Percentiles rank a stretch among this genome's conserved stretches.
Conservation (phyloP, 116 monocot species). For the Zostera marina region DNA sequence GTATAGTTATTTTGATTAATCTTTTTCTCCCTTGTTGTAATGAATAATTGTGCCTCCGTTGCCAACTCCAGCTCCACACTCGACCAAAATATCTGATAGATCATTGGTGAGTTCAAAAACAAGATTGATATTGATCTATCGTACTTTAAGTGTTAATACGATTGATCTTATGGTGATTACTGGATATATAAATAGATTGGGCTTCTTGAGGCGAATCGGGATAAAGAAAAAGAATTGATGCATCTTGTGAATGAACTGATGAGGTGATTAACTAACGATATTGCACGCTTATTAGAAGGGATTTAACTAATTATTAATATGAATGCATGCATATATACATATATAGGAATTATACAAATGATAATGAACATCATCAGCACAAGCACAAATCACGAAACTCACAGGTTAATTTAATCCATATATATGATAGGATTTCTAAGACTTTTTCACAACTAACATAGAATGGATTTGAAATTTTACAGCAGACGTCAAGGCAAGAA, state of each 20-base stretch:
- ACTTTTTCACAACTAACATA: too few species aligned
- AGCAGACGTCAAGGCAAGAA: too few species aligned
- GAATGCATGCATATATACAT: too few species aligned
- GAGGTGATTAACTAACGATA: conserved; percentile 13
- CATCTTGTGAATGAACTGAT: conserved; percentile 27
- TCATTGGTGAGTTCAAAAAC: conserved; percentile 3
- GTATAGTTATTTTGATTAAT: too few species aligned
- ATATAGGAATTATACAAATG: too few species aligned
- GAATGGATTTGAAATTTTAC: too few species aligned
- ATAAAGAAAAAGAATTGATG: conserved; percentile 37
- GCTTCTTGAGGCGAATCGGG: conserved; percentile 25
- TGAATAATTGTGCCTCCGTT: too few species aligned
- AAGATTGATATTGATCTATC: too few species aligned
- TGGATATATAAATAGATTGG: background rate
- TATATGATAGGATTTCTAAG: too few species aligned
- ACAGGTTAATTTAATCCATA: conserved; percentile 10
- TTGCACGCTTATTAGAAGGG: background rate
- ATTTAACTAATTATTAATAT: too few species aligned
- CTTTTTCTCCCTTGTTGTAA: background rate
- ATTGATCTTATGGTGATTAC: background rate
- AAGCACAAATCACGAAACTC: conserved; percentile 26
- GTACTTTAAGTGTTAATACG: too few species aligned
- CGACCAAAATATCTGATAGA: conserved; percentile 2
- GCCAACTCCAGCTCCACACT: background rate
- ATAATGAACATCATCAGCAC: conserved; percentile 29